These are phyloP conservation scores for Pichia sp. DNA, from an alignment of 1,139 yeast genomes.

Conservation along the genomic window DNA sequence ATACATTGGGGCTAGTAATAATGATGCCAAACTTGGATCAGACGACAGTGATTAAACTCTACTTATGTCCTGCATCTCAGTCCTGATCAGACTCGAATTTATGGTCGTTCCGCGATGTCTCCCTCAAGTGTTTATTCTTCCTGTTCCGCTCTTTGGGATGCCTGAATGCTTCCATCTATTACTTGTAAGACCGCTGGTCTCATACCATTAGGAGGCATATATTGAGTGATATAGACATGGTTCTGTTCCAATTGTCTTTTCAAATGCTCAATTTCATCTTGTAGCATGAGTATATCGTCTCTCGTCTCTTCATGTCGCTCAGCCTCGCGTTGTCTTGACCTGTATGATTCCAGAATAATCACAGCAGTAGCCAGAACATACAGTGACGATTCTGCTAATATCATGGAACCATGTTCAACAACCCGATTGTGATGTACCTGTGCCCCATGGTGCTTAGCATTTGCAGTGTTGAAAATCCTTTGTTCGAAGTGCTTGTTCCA, in stretches of 20 bases:
- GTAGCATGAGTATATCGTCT: slow-evolving; percentile 54
- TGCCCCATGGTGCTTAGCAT: background rate
- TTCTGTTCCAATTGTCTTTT: slow-evolving; percentile 35
- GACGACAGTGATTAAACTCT: slow-evolving; percentile 13
- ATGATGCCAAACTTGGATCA: too few species aligned
- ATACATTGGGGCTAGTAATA: background rate
- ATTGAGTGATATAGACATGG: slow-evolving; percentile 31
- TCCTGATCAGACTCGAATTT: too few species aligned
- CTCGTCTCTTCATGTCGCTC: slow-evolving; percentile 51
- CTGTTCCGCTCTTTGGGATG: too few species aligned
- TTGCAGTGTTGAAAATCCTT: background rate
- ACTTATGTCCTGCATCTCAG: too few species aligned
- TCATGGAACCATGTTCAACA: slow-evolving; percentile 74
- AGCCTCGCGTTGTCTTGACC: slow-evolving; percentile 59
- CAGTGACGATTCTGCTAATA: slow-evolving; percentile 69
- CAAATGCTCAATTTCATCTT: slow-evolving; percentile 62
- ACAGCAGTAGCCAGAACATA: slow-evolving; percentile 73
- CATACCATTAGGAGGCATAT: slow-evolving; percentile 29
- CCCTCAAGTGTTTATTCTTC: too few species aligned
- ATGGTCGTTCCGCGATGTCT: too few species aligned
- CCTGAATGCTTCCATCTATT: too few species aligned
- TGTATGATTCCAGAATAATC: slow-evolving; percentile 64
- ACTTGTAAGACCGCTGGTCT: slow-evolving; percentile 32
- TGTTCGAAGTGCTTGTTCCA: too few species aligned
- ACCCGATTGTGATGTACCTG: too few species aligned